Conservation (phyloP, 768 basidiomycete species). For the Suillus americanus region DNA sequence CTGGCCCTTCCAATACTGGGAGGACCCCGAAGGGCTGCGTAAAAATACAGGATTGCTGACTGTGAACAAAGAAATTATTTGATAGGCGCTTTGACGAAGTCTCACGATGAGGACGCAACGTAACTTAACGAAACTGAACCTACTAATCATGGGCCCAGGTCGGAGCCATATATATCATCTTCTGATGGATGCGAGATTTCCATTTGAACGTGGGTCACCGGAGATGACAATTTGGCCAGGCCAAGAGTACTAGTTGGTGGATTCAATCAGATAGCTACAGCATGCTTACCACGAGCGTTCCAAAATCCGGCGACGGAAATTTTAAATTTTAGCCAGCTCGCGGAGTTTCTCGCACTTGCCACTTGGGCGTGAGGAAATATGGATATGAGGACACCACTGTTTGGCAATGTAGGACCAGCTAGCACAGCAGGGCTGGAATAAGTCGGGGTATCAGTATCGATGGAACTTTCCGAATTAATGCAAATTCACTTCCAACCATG, state of each 20-base stretch:
- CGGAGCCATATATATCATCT: not conserved
- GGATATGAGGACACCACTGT: too few species aligned
- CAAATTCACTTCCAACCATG: not conserved
- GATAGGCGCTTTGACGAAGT: not conserved
- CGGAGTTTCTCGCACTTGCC: not conserved
- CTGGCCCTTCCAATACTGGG: not conserved
- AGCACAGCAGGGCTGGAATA: not conserved
- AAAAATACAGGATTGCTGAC: not conserved
- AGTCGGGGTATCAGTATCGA: not conserved
- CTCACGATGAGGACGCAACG: not conserved
- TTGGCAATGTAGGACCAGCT: not conserved
- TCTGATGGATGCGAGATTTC: conserved; percentile 2
- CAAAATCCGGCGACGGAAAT: not conserved
- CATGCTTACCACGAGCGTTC: too few species aligned
- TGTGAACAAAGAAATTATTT: not conserved
- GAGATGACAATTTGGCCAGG: too few species aligned
- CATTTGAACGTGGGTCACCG: too few species aligned
- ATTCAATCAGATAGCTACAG: too few species aligned
- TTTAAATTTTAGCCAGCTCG: not conserved
- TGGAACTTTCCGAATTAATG: not conserved
- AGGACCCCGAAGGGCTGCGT: not conserved
- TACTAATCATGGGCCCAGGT: not conserved
- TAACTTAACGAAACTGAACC: not conserved
- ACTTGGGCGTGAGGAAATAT: too few species aligned
- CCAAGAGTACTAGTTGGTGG: too few species aligned